Base-by-base conservation (phyloP, 768 basidiomycete species). In the Kwoniella shandongensis region DNA sequence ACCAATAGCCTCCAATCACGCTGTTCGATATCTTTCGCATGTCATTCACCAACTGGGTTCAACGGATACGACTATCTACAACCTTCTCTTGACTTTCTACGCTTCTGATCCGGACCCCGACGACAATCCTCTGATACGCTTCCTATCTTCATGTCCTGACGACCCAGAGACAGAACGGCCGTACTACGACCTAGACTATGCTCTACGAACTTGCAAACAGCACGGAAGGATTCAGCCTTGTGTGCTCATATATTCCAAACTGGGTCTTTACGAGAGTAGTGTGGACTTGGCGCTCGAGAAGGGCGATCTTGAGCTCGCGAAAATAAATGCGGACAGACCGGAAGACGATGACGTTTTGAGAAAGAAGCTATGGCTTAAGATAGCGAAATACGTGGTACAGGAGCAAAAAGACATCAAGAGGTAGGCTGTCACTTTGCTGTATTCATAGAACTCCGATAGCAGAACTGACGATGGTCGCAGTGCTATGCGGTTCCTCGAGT, bases 401-500 rank as follows among this genome's bases (percentile, higher is more conserved):
- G 91, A 97, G 78, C 90, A 96, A 81, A 88, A 92, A 72, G 96
- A 98, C 65, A 94, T 99, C 77, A 94, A 96, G 80, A 85, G 90
- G 96, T 96, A 77, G 65, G 92, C 83, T 25, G 20, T 20, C n/a
- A 15, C 20, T 23, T 38, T n/a, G n/a, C n/a, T 2, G 13, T 56
- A 0, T 44, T 29, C 22, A 20, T 18, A 22, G 10, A 32, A 8
- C 27, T 32, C 32, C 13, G 32, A 13, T 32, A 13, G 32, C 32
- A 32, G 23, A 25, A 35, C 50, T 66, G 54, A 57, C 59, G 35
- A 2, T 20, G 5, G n/a, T 22, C 50, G 25, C 74, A 99, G 94
- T 51, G 96, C 96, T 18, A 98, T 98, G 91, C 85, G 84, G 20
- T 97, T 99, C 80, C 81, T 98, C 66, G 92, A 98, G 74, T 87